A percentile compares a stretch with the other conserved stretches of the same genome.
These are phyloP conservation scores for Jacaranda copaia DNA, from an alignment of 257 asterid genomes.

Conservation along the genomic window DNA sequence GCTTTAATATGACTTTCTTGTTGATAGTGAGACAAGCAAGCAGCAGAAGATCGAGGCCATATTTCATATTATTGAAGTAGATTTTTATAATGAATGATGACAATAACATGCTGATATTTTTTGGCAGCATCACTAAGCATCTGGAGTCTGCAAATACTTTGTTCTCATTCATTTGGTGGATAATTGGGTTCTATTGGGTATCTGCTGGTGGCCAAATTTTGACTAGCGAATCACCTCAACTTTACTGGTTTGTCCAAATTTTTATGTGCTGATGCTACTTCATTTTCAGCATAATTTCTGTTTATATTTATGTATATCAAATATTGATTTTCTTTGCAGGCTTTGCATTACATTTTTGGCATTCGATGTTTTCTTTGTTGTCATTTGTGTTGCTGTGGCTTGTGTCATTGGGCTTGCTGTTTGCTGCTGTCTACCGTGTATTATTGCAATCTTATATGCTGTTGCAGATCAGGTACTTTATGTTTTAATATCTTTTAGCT, in stretches of 20 bases:
- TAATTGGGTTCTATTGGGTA: constrained; percentile 97
- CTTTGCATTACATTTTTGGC: constrained; percentile 97
- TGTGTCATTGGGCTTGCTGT: constrained; percentile 97
- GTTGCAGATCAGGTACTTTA: constrained; percentile 94
- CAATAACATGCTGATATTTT: constrained; percentile 51
- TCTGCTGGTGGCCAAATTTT: constrained; percentile 80
- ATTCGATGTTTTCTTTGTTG: constrained; percentile 94
- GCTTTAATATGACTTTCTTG: neutral
- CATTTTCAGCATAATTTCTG: neutral
- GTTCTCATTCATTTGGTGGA: constrained; percentile 99
- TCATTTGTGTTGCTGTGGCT: constrained; percentile 92
- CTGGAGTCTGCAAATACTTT: constrained; percentile 95
- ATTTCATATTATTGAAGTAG: constrained; percentile 11
- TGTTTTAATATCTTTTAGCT: constrained; percentile 41
- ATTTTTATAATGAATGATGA: constrained; percentile 1
- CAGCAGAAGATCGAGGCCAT: neutral
- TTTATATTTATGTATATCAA: neutral
- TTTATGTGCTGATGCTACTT: constrained; percentile 15
- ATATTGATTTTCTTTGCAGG: constrained; percentile 61
- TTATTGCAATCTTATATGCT: constrained; percentile 92
- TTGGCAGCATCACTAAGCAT: constrained; percentile 71
- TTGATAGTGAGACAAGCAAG: neutral
- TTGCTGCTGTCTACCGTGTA: constrained; percentile 99
- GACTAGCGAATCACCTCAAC: constrained; percentile 80
- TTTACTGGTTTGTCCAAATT: constrained; percentile 77